Base-by-base conservation (phyloP, 306 rosid genomes). In the Pyrus communis region DNA sequence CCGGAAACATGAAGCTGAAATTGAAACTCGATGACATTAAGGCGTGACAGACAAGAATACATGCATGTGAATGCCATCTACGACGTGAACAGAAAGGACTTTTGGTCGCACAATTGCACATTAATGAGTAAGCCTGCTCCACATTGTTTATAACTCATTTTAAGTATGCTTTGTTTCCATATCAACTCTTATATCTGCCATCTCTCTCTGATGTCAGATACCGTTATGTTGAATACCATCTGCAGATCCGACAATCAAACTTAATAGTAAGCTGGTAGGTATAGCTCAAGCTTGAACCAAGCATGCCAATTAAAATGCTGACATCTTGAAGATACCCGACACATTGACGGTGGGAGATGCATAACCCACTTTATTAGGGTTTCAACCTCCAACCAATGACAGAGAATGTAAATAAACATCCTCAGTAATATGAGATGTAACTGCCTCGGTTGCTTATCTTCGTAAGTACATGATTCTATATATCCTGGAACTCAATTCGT, bases 1-100 rank as follows among this genome's bases (percentile, higher is more conserved):
- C 91, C 30, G 99, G 97, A 82, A 84, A 62, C 85, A 84, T 95
- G 86, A 95, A 89, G 86, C 64, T 92, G 93, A 92, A 90, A 87
- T 69, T 92, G 75, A 92, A 88, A 85, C 60, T 89, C 74, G 68
- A 74, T 0, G 97, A 92, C 82, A 78, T 92, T 82, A 80, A 81
- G 81, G 82, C 75, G 77, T 92, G 73, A 83, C 57, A 8, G 54
- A 21, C 18, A 13, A 77, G 82, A 69, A 80, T 81, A 58, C 65
- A 60, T 67, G 70, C 78, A 81, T 65, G 54, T 55, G 25, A 54
- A 57, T 64, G 60, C 38, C 67, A 19, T 18, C 35, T 17, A 35
- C 21, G 22, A 35, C 25, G 40, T 59, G 9, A 80, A 59, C 9
- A 22, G 25, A 75, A 40, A 31, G 4, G 45, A 49, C 30, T 66